Base-by-base conservation (phyloP, 495 filamentous ascomycete genomes). In the Xylaria nigripes region DNA sequence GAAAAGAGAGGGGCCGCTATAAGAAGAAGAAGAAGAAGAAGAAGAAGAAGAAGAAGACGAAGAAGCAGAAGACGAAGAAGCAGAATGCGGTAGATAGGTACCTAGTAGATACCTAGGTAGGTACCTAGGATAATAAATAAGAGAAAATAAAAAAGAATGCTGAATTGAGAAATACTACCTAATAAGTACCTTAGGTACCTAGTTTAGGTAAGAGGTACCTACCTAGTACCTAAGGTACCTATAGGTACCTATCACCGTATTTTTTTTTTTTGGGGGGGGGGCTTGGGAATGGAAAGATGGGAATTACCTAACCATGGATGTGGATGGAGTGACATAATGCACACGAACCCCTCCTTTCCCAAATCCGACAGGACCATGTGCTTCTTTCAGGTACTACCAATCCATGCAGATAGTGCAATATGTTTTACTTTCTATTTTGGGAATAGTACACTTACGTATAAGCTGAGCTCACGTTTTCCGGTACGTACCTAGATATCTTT, bases 291-390 rank as follows among this genome's bases (percentile, higher is more conserved):
- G 36, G 2, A n/a, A 40, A 40, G 36, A 18, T 40, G 32, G 18
- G 10, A n/a, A 18, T 40, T 40, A 4, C 36, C 36, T 40, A 40
- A 40, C 32, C 32, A 13, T 36, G 32, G 32, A 36, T 36, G 32
- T 36, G 32, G 32, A 36, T 16, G n/a, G 15, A 40, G 36, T 40
- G 36, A 40, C 36, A 40, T 40, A 40, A 40, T 40, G 36, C 36
- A 40, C 36, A 40, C 36, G 36, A 40, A 40, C 36, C 44, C 44
- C 44, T 25, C 51, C 43, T 27, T 54, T 47, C 43, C 41, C 44
- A 54, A 47, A 54, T n/a, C 51, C 51, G 41, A 54, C 51, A 32
- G 45, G 44, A 43, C 51, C 51, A 54, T 54, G 51, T 54, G 51
- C 34, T 54, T 36, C 15, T 32, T 41, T 34, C 51, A 54, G 51